Evolutionary conservation across 257 asterid species (phyloP).

Genomic region (Henckelia pumila): DNA sequence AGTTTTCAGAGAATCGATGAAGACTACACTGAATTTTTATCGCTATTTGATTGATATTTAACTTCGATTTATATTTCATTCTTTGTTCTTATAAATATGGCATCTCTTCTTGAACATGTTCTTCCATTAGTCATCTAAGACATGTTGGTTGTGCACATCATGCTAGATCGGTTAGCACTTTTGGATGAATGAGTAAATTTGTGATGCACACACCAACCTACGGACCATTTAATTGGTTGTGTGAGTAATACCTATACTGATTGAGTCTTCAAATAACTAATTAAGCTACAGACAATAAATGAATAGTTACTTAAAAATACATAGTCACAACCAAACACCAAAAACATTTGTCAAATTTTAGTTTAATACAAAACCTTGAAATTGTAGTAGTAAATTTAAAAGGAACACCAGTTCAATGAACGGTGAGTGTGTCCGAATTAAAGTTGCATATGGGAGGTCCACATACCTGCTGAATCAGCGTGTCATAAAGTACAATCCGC

Average conservation of each 20-base stretch:
- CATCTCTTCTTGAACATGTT: background rate
- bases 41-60: no score
- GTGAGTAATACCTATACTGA: background rate
- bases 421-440: background rate
- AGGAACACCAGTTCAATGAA: background rate
- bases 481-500: constrained; percentile 93
- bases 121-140: background rate
- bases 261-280: background rate
- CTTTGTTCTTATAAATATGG: background rate
- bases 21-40: background rate
- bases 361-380: no score
- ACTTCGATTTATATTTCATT: no score
- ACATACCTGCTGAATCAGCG: constrained; percentile 92
- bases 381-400: no score
- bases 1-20: background rate
- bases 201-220: background rate
- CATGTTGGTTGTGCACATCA: background rate
- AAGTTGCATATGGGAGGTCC: constrained; percentile 11
- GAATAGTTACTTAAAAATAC: background rate
- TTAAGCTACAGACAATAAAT: background rate
- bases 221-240: background rate
- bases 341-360: background rate
- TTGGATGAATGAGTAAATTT: background rate
- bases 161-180: background rate
- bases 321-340: background rate